These are phyloP conservation scores for Coniferiporia weirii DNA, from an alignment of 1,284 basidiomycete species.

Conservation along the genomic window DNA sequence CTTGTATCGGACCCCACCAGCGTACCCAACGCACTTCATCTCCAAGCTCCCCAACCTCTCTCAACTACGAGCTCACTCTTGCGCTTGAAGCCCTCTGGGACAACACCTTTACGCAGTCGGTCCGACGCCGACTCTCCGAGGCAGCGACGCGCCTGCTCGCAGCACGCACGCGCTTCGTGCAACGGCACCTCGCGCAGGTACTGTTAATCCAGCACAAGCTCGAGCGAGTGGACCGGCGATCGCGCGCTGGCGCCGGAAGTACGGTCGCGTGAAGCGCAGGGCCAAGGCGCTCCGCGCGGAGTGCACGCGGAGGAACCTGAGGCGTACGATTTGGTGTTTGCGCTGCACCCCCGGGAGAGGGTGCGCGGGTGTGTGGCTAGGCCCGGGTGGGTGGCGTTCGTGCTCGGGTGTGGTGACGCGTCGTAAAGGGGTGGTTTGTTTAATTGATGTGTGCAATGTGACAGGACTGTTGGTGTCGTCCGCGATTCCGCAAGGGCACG, in stretches of 20 bases:
- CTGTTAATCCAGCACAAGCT: background rate
- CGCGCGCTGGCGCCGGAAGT: background rate
- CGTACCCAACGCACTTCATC: background rate
- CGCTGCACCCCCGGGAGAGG: no score
- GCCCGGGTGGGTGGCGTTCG: no score
- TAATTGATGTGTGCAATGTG: no score
- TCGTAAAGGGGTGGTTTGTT: no score
- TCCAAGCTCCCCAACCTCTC: no score
- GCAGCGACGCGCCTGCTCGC: background rate
- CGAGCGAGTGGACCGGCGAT: background rate
- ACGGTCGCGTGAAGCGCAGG: background rate
- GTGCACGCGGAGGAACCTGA: background rate
- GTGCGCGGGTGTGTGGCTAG: no score
- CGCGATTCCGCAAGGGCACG: constrained; percentile 2
- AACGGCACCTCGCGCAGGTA: background rate
- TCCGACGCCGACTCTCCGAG: no score
- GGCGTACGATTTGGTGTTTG: constrained; percentile 4
- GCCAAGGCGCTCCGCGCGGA: background rate
- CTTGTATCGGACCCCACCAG: background rate
- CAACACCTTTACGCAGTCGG: background rate
- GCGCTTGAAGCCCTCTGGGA: background rate
- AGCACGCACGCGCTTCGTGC: background rate
- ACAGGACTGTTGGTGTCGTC: background rate
- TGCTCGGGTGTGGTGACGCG: no score
- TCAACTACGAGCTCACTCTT: background rate